A percentile compares a stretch with the other conserved stretches of the same genome.
Conservation (phyloP, 805 yeast genomes). For the Komagataella ulmi region DNA sequence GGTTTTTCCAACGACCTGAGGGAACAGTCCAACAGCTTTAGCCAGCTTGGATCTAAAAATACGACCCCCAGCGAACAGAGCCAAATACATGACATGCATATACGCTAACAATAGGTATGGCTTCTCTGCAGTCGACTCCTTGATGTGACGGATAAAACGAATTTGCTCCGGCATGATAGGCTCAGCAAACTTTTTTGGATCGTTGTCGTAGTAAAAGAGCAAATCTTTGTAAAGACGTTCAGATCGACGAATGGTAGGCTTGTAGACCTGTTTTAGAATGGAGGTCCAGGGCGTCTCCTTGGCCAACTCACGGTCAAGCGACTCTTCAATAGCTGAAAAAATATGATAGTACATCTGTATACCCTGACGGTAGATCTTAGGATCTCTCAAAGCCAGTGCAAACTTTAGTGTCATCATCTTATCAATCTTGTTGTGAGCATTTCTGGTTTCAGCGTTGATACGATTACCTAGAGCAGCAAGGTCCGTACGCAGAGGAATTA, state of each 20-base stretch:
- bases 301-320: constrained; percentile 31
- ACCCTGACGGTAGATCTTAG: constrained; percentile 70
- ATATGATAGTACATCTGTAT: constrained; percentile 61
- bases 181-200: constrained; percentile 34
- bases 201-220: constrained; percentile 49
- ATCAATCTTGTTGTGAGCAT: constrained; percentile 55
- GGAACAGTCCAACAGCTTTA: constrained; percentile 60
- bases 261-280: constrained; percentile 49
- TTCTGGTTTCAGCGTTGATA: constrained; percentile 56
- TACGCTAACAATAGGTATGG: constrained; percentile 69
- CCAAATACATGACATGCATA: constrained; percentile 76
- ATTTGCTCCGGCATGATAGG: constrained; percentile 54
- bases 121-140: constrained; percentile 35
- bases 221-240: constrained; percentile 47
- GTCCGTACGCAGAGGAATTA: constrained; percentile 69
- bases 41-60: constrained; percentile 55
- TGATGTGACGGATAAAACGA: constrained; percentile 48
- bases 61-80: constrained; percentile 78
- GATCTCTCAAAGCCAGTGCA: constrained; percentile 65
- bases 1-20: constrained; percentile 54
- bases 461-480: constrained; percentile 76
- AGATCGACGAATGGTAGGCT: constrained; percentile 55
- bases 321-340: constrained; percentile 48
- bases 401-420: constrained; percentile 56
- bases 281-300: constrained; percentile 23